Evolutionary conservation across 108 stramenopile genomes (phyloP).

Genomic region (Skeletonema costatum): DNA sequence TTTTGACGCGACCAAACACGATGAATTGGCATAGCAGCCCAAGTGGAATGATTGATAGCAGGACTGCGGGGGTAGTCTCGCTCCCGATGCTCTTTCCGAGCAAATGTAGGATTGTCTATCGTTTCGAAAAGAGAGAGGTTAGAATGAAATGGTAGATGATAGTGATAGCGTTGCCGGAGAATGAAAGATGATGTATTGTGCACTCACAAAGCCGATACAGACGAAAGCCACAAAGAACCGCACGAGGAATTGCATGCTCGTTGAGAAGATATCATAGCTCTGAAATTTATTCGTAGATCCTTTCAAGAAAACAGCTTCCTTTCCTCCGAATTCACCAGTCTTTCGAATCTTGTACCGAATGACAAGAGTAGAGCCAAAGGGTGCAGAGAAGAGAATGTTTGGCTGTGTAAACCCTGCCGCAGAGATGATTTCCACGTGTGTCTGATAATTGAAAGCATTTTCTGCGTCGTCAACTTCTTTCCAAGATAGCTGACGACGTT

Average conservation of each 20-base stretch:
- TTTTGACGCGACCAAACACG: background rate
- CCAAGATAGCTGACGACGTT: constrained; percentile 18
- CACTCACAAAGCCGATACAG: constrained; percentile 20
- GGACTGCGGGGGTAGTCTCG: background rate
- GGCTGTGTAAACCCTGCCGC: constrained; percentile 21
- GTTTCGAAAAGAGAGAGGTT: background rate
- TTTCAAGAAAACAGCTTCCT: constrained; percentile 4
- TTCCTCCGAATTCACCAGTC: background rate
- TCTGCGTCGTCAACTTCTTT: constrained; percentile 24
- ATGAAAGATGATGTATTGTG: background rate
- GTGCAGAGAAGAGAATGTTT: constrained; percentile 26
- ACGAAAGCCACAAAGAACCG: constrained; percentile 17
- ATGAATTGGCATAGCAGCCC: constrained; percentile 1
- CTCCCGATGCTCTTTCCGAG: constrained; percentile 2
- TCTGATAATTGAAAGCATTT: constrained; percentile 20
- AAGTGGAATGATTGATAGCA: constrained; percentile 19
- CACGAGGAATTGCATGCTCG: constrained; percentile 16
- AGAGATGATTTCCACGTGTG: constrained; percentile 25
- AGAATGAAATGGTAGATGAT: background rate
- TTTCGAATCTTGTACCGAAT: constrained; percentile 21
- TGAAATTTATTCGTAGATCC: constrained; percentile 16
- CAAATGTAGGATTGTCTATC: constrained; percentile 12
- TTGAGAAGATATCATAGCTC: background rate
- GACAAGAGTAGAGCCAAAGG: constrained; percentile 24
- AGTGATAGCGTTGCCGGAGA: too few relatives aligned